These are phyloP conservation scores for Botrytis squamosa DNA, from an alignment of 2,329 filamentous ascomycete species.

Conservation along the genomic window DNA sequence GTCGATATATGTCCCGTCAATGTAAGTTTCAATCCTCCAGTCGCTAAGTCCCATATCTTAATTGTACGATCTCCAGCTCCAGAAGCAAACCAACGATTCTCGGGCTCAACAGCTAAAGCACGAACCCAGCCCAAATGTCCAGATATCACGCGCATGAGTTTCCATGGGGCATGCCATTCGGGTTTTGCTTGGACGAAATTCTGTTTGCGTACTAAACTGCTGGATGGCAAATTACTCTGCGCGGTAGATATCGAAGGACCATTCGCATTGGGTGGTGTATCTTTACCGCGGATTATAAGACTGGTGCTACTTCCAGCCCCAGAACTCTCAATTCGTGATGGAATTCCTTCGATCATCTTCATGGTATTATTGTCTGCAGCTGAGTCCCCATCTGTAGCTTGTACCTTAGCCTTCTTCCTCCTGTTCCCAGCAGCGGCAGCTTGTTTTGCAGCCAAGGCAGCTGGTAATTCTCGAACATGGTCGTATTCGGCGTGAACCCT, in stretches of 20 bases:
- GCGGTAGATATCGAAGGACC: constrained; percentile 46
- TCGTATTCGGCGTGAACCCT: constrained; percentile 64
- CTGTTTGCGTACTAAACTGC: constrained; percentile 56
- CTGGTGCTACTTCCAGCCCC: constrained; percentile 49
- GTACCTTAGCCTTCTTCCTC: constrained; percentile 58
- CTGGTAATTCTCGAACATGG: constrained; percentile 72
- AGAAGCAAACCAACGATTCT: constrained; percentile 96
- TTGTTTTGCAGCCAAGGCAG: constrained; percentile 76
- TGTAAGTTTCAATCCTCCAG: constrained; percentile 78
- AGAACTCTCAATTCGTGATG: constrained; percentile 41
- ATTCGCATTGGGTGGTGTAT: constrained; percentile 53
- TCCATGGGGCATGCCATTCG: constrained; percentile 98
- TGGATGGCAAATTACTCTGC: constrained; percentile 49
- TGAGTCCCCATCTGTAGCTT: constrained; percentile 38
- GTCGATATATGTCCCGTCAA: constrained; percentile 94
- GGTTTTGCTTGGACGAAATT: constrained; percentile 71
- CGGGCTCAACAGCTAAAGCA: constrained; percentile 84
- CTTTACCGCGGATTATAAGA: constrained; percentile 51
- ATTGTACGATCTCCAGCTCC: constrained; percentile 95
- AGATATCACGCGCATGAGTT: constrained; percentile 95
- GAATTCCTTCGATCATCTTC: constrained; percentile 66
- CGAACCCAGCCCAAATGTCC: constrained; percentile 96
- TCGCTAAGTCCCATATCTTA: constrained; percentile 97
- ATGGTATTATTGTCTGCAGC: constrained; percentile 50
- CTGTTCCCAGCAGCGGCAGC: constrained; percentile 61